Percentiles rank a stretch among this genome's conserved stretches.
Evolutionary conservation across 192 early-diverging fungal genomes (phyloP).

Genomic region (Coemansia sp.): DNA sequence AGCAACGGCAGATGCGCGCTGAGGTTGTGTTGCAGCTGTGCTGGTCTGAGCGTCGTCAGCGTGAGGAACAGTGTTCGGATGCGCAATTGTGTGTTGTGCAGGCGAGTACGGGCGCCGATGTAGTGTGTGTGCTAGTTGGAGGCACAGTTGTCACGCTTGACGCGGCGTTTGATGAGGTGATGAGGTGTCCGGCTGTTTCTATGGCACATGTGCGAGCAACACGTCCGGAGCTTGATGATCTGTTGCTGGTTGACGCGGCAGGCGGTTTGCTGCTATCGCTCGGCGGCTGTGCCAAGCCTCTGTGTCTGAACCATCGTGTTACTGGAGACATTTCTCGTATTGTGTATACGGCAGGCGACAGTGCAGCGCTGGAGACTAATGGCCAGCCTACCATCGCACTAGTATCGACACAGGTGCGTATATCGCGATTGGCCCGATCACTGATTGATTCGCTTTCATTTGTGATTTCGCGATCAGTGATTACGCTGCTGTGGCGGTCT

Average conservation of each 20-base stretch:
- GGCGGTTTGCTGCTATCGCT: slow-evolving; percentile 18
- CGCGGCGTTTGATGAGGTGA: slow-evolving; percentile 22
- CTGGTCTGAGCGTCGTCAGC: slow-evolving; percentile 33
- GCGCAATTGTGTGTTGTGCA: slow-evolving; percentile 37
- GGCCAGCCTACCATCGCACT: background rate
- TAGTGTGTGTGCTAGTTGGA: slow-evolving; percentile 33
- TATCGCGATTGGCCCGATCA: slow-evolving; percentile 20
- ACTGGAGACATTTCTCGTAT: slow-evolving; percentile 8
- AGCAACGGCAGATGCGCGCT: slow-evolving; percentile 46
- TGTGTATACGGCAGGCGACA: slow-evolving; percentile 6
- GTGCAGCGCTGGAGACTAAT: slow-evolving; percentile 2
- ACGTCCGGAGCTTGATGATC: slow-evolving; percentile 24
- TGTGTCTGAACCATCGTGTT: slow-evolving; percentile 1
- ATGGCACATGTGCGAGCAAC: slow-evolving; percentile 20
- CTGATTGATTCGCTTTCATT: slow-evolving; percentile 25
- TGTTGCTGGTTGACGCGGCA: slow-evolving; percentile 26
- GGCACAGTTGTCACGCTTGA: slow-evolving; percentile 28
- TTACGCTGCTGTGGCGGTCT: slow-evolving; percentile 18
- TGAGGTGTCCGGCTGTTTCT: slow-evolving; percentile 32
- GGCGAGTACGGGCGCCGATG: slow-evolving; percentile 19
- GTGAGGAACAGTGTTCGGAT: slow-evolving; percentile 5
- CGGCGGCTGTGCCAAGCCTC: slow-evolving; percentile 13
- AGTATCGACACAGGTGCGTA: slow-evolving; percentile 8
- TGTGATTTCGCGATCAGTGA: slow-evolving; percentile 24
- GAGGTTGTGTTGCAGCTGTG: slow-evolving; percentile 37